A percentile compares a stretch with the other conserved stretches of the same genome.
phyloP scores from a whole-genome alignment of 306 rosid genomes.

The Gleditsia sinensis region DNA sequence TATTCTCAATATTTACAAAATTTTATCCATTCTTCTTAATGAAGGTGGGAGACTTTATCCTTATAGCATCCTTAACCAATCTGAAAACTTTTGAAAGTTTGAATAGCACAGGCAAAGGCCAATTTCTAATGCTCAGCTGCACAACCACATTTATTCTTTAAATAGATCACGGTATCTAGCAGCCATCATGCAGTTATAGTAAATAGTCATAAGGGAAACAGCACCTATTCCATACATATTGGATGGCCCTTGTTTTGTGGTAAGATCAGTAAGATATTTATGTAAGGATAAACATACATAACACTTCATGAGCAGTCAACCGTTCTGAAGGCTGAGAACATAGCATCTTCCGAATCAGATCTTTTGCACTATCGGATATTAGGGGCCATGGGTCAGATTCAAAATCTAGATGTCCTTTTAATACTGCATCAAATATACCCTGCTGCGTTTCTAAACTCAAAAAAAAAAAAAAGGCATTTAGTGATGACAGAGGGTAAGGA shows the following conservation, averaged over 20 bases:
- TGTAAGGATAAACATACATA: slow-evolving; percentile 65
- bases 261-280: slow-evolving; percentile 25
- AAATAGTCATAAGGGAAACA: slow-evolving; percentile 19
- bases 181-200: slow-evolving; percentile 18
- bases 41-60: too few relatives aligned
- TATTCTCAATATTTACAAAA: too few relatives aligned
- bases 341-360: slow-evolving; percentile 80
- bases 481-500: slow-evolving; percentile 31
- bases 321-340: slow-evolving; percentile 82
- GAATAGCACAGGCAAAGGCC: too few relatives aligned
- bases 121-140: too few relatives aligned
- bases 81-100: too few relatives aligned
- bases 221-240: slow-evolving; percentile 22
- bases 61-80: slow-evolving; percentile 31
- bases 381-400: slow-evolving; percentile 95
- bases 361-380: slow-evolving; percentile 86
- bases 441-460: slow-evolving; percentile 91
- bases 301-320: slow-evolving; percentile 85
- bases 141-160: too few relatives aligned
- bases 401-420: slow-evolving; percentile 92
- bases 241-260: background rate
- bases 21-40: too few relatives aligned
- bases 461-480: slow-evolving; percentile 40
- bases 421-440: slow-evolving; percentile 91
- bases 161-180: slow-evolving; percentile 5